Base-by-base conservation (phyloP, 2,329 filamentous ascomycete genomes). In the Ceratocystis variospora region DNA sequence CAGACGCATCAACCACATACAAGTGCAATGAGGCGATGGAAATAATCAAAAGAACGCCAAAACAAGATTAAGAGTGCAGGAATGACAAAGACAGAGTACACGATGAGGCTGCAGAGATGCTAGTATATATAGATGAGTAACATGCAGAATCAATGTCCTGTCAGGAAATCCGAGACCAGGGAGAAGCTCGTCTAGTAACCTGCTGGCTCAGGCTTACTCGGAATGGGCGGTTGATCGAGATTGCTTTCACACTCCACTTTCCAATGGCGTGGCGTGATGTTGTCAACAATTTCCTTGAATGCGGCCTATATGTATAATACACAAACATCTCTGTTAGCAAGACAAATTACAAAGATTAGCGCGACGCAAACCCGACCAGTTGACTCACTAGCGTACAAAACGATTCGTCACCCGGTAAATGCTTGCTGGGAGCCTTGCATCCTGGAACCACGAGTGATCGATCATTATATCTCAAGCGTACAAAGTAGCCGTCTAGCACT, bases 221-320 rank as follows among this genome's bases (percentile, higher is more conserved):
- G 80, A 67, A 82, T 78, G 1, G 76, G 74, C 0, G 81, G 75
- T 7, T 72, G 74, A 28, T 75, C 73, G 19, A 77, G 70, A 68
- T 81, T 80, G 59, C 73, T 70, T n/a, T 75, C 76, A 70, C 82
- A 85, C 68, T 83, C 76, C 25, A 77, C 72, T 70, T 77, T 81
- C 93, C 92, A 97, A 74, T 91, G 82, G 67, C 78, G 78, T 0
- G 94, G 94, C 1, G 90, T 94, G 73, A 89, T 95, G 72, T 90
- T 90, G 76, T 97, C 93, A 1, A 94, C 90, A 66, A 96, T 89
- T 63, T 84, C 79, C 76, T 97, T 97, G 80, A 99, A 99, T 0
- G 93, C 90, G 66, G 88, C 84, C 86, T 89, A 68, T 64, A 31
- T 7, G 22, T 22, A 28, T 25, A 45, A 46, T 64, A 31, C 8